Evolutionary conservation across 108 stramenopile genomes (phyloP).

Genomic region (Craspedostauros australis): DNA sequence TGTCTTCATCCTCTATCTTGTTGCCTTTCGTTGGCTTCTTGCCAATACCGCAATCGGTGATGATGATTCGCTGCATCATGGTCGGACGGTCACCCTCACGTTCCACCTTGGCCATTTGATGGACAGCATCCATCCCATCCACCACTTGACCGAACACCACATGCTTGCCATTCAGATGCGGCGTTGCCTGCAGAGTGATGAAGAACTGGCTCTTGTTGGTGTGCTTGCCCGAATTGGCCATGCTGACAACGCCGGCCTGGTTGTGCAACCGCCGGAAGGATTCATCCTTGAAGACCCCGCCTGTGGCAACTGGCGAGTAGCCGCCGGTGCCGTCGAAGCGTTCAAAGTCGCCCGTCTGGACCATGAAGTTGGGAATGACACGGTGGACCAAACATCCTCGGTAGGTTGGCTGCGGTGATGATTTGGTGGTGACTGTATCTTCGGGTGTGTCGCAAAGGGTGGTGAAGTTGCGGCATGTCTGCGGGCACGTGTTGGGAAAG

Average conservation of each 20-base stretch:
- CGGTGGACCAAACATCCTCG: constrained; percentile 56
- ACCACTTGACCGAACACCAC: constrained; percentile 75
- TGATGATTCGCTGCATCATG: constrained; percentile 50
- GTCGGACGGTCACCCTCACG: constrained; percentile 49
- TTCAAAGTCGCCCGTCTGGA: constrained; percentile 82
- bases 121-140: constrained; percentile 60
- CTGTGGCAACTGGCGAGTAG: constrained; percentile 61
- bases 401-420: constrained; percentile 38
- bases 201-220: constrained; percentile 83
- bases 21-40: background rate
- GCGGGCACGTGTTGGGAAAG: constrained; percentile 46
- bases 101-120: constrained; percentile 57
- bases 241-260: constrained; percentile 60
- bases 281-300: constrained; percentile 63
- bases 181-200: constrained; percentile 52
- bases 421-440: background rate
- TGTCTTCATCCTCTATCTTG: background rate
- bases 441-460: constrained; percentile 46
- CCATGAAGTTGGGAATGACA: constrained; percentile 46
- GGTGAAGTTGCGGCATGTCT: constrained; percentile 79
- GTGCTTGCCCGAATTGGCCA: constrained; percentile 80
- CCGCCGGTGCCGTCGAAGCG: constrained; percentile 63
- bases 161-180: constrained; percentile 80
- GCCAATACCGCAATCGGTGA: constrained; percentile 75
- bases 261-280: constrained; percentile 57